Evolutionary conservation across 768 basidiomycete species (phyloP).

Genomic region (Termitomyces sp.): DNA sequence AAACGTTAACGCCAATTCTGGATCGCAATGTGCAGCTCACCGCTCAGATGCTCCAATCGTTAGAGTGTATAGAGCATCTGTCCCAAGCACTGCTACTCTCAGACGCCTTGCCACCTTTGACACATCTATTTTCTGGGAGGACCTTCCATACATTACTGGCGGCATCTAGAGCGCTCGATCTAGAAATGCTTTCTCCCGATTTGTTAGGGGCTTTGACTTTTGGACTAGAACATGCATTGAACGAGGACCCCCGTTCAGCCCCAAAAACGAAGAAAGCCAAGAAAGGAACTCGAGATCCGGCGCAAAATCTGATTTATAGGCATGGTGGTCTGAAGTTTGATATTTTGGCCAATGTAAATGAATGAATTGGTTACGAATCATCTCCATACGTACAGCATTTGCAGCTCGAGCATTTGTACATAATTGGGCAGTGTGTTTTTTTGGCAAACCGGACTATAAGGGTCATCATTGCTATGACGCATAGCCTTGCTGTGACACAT

Average conservation of each 20-base stretch:
- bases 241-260: conserved; percentile 34
- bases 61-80: conserved; percentile 59
- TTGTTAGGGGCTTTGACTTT: conserved; percentile 46
- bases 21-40: conserved; percentile 67
- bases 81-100: conserved; percentile 59
- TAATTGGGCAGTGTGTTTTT: too few species aligned
- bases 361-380: conserved; percentile 20
- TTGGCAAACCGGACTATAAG: too few species aligned
- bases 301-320: conserved; percentile 4
- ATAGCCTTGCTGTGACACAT: too few species aligned
- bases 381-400: too few species aligned
- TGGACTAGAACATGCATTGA: conserved; percentile 47
- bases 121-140: conserved; percentile 54
- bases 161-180: conserved; percentile 17
- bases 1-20: conserved; percentile 32
- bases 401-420: too few species aligned
- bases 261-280: conserved; percentile 34
- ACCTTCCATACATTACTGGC: conserved; percentile 55
- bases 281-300: conserved; percentile 11
- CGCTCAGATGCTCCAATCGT: conserved; percentile 58
- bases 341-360: conserved; percentile 37
- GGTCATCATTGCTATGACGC: too few species aligned
- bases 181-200: conserved; percentile 22
- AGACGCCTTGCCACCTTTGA: conserved; percentile 40
- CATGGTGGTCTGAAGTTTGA: conserved; percentile 34